Evolutionary conservation across 257 asterid genomes (phyloP), one percentile per base, ranked within the genome.

Genomic region (Nicotiana noctiflora): DNA sequence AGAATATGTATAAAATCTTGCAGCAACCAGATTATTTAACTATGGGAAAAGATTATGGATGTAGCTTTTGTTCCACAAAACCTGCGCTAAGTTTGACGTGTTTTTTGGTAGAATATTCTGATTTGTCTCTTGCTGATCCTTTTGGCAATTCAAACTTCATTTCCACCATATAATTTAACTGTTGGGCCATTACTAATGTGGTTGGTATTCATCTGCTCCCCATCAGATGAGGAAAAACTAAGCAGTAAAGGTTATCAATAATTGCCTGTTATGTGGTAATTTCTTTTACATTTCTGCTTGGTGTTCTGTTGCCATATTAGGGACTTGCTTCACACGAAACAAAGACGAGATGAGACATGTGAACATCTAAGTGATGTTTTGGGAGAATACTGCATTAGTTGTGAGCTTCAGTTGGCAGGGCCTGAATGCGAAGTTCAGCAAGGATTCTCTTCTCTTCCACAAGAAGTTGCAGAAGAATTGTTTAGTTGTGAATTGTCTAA

Each of bases 331-430:
- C 92, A 87, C 83, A 89, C 86, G 2, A 80, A 66, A 68, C 84
- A 83, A 51, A 82, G 90, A 49, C 88, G 85, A 76, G 85, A 82
- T 31, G 83, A 79, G 52, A 85, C 90, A 13, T 84, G 90, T 18
- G 77, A 86, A 40, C 82, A 89, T 56, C 81, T 89, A 46, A 85
- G 80, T n/a, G 21, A 46, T 68, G 81, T 80, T 82, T 83, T 89
- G 18, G 92, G 90, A 4, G 87, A 87, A 61, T 84, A 75, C 78
- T 87, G 90, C 74, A 85, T 89, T 72, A 87, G 89, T 51, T 87
- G 88, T 70, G 92, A 89, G 46, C 82, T 89, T 80, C 84, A 79
- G 75, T 70, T 82, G 82, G 89, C 89, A 1, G 87, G 85, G 76
- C 86, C 90, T 70, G 92, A 84, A 75, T 83, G 80, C 65, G 83